Base-by-base conservation (phyloP, 108 stramenopile species). In the Discostella stelligeroides region DNA sequence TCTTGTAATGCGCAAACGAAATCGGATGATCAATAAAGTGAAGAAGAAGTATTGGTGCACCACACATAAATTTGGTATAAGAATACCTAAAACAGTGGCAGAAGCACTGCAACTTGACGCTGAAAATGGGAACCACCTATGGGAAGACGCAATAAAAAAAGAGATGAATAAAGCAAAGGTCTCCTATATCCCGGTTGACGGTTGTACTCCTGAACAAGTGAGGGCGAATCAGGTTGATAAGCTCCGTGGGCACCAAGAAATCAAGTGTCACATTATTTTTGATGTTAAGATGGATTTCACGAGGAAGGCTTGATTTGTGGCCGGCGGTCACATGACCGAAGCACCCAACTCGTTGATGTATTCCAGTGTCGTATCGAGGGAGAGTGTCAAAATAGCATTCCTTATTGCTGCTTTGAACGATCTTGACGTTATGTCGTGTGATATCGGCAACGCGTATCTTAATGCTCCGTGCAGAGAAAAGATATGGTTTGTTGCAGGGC, bases 211-310 rank as follows among this genome's bases (percentile, higher is more conserved):
- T 4, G 41, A 42, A 0, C 46, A 63, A 5, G 54, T 63, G 1
- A n/a, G 28, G 14, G 3, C 4, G 0, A 29, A 60, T 5, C 7
- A 41, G 51, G 60, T 49, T 12, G 37, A 17, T n/a, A 40, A 48
- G 37, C 47, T 60, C 12, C 15, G 0, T 1, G 59, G 59, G 2
- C 68, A 11, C 29, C 48, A 59, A 15, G 47, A 60, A 27, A 68
- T 73, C 11, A 55, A 12, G 7, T 76, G 72, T 43, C 81, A 80
- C 15, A 65, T 81, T 9, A 51, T 84, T 12, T 82, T 87, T 38
- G 77, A 80, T 50, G 61, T 84, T 0, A 87, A 84, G 47, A 74
- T 79, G 60, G 81, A 84, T 45, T 66, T 84, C 29, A 78, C 62
- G 11, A 20, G 80, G 18, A 81, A 74, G 48, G 82, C 80, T 3